Conservation (phyloP, 108 stramenopile species). For the Ochromonas danica region DNA sequence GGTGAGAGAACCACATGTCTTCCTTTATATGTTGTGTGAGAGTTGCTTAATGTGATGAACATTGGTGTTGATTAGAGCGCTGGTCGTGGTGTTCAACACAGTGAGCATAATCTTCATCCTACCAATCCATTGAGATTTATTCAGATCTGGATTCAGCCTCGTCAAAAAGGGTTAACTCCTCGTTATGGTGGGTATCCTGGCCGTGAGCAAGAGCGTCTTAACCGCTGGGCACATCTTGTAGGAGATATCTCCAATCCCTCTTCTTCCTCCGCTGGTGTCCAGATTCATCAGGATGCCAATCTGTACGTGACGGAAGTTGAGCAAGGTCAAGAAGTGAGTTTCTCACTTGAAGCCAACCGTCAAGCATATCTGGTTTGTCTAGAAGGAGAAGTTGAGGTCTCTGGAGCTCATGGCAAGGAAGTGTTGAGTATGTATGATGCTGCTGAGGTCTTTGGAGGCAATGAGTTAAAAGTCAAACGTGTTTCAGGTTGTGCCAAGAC, state of each 20-base stretch:
- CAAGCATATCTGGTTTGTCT: slow-evolving; percentile 72
- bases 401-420: neutral
- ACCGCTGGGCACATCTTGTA: slow-evolving; percentile 20
- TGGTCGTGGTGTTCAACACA: slow-evolving; percentile 68
- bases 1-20: too few species aligned
- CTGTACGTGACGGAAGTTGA: slow-evolving; percentile 67
- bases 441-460: slow-evolving; percentile 33
- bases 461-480: slow-evolving; percentile 10
- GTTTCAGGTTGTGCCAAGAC: neutral
- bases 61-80: slow-evolving; percentile 76
- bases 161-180: slow-evolving; percentile 56
- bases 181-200: slow-evolving; percentile 49
- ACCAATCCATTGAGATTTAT: slow-evolving; percentile 67
- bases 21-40: too few species aligned
- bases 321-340: slow-evolving; percentile 38
- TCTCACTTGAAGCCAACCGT: slow-evolving; percentile 50
- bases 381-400: slow-evolving; percentile 56
- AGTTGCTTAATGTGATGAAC: too few species aligned
- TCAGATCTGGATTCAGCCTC: slow-evolving; percentile 74
- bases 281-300: slow-evolving; percentile 69
- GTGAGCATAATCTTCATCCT: slow-evolving; percentile 65
- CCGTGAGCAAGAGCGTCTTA: neutral
- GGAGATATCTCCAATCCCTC: neutral
- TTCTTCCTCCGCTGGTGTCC: slow-evolving; percentile 39
- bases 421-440: slow-evolving; percentile 31